phyloP scores from a whole-genome alignment of 192 early-diverging fungal species.

The Umbelopsis isabellina region DNA sequence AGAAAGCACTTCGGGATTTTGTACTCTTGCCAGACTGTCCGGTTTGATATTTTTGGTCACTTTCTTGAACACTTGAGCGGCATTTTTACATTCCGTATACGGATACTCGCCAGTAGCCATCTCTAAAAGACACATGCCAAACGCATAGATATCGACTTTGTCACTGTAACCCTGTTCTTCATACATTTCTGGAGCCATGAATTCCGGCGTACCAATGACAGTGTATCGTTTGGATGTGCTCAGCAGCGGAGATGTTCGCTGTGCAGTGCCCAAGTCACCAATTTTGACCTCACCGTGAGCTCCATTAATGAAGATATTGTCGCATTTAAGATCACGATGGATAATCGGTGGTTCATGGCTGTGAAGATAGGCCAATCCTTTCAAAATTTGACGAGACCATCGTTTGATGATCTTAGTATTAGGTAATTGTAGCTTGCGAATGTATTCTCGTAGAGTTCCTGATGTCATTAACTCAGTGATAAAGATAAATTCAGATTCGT shows the following conservation, averaged over 20 bases:
- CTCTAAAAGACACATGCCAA: constrained; percentile 82
- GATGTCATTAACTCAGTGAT: constrained; percentile 87
- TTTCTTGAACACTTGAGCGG: constrained; percentile 79
- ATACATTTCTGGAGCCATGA: constrained; percentile 89
- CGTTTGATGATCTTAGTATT: constrained; percentile 78
- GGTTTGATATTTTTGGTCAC: constrained; percentile 75
- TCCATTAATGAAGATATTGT: constrained; percentile 88
- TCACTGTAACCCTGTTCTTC: constrained; percentile 83
- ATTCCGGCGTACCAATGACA: constrained; percentile 81
- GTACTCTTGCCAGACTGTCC: constrained; percentile 65
- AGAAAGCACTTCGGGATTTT: constrained; percentile 66
- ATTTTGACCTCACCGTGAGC: constrained; percentile 84
- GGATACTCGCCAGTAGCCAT: constrained; percentile 88
- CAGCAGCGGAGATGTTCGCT: constrained; percentile 49
- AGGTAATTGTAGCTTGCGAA: constrained; percentile 70
- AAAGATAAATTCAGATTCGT: constrained; percentile 75
- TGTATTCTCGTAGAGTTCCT: constrained; percentile 81
- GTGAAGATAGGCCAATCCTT: constrained; percentile 77
- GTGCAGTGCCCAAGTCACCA: constrained; percentile 83
- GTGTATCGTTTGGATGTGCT: constrained; percentile 80
- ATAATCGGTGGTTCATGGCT: constrained; percentile 80
- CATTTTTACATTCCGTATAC: constrained; percentile 81
- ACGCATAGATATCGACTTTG: constrained; percentile 86
- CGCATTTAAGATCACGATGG: constrained; percentile 83
- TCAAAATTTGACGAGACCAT: constrained; percentile 81